Conservation (phyloP, 495 filamentous ascomycete genomes). For the Trichocladium uniseriatum region DNA sequence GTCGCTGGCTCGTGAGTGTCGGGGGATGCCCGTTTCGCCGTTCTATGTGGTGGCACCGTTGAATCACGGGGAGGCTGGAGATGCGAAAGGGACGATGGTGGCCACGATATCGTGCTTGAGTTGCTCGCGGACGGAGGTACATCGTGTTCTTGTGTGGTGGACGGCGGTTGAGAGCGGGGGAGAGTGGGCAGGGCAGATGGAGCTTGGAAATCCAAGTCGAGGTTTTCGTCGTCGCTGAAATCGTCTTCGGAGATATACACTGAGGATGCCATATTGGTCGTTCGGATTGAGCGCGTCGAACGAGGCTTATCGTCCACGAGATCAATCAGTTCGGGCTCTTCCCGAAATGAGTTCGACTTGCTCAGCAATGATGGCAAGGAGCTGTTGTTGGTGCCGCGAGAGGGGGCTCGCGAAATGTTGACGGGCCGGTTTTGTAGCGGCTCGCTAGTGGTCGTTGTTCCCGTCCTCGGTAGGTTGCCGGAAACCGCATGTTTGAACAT, state of each 20-base stretch:
- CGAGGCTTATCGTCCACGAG: constrained; percentile 11
- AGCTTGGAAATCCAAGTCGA: constrained; percentile 52
- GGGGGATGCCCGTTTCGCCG: constrained; percentile 29
- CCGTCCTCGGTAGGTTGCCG: neutral
- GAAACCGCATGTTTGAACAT: constrained; percentile 4
- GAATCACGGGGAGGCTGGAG: constrained; percentile 4
- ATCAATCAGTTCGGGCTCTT: constrained; percentile 20
- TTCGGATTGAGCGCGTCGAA: neutral
- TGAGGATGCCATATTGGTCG: constrained; percentile 7
- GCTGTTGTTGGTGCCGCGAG: constrained; percentile 7
- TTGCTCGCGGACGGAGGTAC: constrained; percentile 12
- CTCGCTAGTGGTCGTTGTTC: neutral
- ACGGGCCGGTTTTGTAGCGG: constrained; percentile 11
- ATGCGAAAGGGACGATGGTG: constrained; percentile 31
- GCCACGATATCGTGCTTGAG: constrained; percentile 18
- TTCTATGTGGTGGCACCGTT: constrained; percentile 3
- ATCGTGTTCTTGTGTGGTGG: neutral
- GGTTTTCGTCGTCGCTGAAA: constrained; percentile 58
- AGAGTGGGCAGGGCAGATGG: constrained; percentile 35
- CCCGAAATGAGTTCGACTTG: constrained; percentile 37
- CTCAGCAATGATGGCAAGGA: constrained; percentile 32
- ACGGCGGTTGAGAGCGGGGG: constrained; percentile 14
- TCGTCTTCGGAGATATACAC: constrained; percentile 54
- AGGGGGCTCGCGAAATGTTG: constrained; percentile 5
- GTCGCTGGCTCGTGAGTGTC: constrained; percentile 17